These are phyloP conservation scores for Aspergillus panamensis DNA, from an alignment of 495 filamentous ascomycete genomes.

Conservation along the genomic window DNA sequence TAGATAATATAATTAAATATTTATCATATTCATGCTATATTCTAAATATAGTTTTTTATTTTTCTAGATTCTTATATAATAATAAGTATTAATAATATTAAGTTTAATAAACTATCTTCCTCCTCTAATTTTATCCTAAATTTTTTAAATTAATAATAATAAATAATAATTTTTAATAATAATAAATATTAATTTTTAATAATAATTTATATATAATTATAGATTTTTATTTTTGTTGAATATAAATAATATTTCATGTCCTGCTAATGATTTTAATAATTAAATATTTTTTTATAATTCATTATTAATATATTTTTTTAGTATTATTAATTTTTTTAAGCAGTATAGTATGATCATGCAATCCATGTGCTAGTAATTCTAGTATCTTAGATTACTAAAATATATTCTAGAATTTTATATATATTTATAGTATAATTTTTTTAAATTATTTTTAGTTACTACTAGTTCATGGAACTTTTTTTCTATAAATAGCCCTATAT, in stretches of 20 bases:
- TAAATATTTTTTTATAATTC: neutral
- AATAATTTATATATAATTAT: neutral
- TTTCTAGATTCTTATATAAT: neutral
- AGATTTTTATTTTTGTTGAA: neutral
- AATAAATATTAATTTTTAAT: neutral
- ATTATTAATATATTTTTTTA: slow-evolving; percentile 1
- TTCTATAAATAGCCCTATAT: no score
- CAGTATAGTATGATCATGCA: neutral
- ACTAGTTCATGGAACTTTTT: no score
- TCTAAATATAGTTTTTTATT: neutral
- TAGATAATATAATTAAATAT: neutral
- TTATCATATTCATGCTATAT: neutral
- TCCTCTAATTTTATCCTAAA: no score
- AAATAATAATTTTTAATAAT: no score
- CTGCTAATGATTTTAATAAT: neutral
- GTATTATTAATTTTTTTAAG: neutral
- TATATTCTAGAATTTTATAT: neutral
- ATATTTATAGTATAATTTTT: neutral
- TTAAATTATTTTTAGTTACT: neutral
- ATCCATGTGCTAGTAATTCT: neutral
- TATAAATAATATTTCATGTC: neutral
- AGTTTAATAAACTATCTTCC: no score
- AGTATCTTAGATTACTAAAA: neutral
- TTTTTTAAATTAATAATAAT: no score
- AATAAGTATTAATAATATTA: neutral